These are phyloP conservation scores for Periconia sp. DNA, from an alignment of 2,329 filamentous ascomycete species.

Conservation along the genomic window DNA sequence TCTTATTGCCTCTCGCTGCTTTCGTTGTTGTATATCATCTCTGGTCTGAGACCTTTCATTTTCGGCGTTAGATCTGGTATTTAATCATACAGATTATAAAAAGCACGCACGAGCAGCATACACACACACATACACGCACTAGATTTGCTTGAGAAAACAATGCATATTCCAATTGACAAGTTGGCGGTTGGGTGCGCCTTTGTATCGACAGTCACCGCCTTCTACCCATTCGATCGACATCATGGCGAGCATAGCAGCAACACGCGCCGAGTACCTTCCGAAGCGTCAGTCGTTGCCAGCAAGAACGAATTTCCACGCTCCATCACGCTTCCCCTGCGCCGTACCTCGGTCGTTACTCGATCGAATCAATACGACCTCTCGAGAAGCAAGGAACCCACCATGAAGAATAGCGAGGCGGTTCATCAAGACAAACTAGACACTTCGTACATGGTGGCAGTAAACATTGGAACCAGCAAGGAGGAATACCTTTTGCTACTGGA, in stretches of 20 bases:
- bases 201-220: constrained; percentile 30
- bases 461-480: constrained; percentile 53
- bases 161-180: constrained; percentile 25
- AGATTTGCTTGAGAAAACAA: constrained; percentile 13
- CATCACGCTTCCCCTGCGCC: constrained; percentile 32
- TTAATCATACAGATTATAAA: neutral
- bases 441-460: constrained; percentile 56
- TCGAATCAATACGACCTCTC: constrained; percentile 53
- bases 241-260: constrained; percentile 14
- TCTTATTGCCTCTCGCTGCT: neutral
- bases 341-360: constrained; percentile 40
- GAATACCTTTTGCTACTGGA: constrained; percentile 58
- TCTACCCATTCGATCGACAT: constrained; percentile 36
- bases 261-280: neutral
- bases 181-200: constrained; percentile 29
- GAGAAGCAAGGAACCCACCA: constrained; percentile 27
- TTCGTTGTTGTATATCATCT: neutral
- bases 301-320: neutral
- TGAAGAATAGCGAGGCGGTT: constrained; percentile 52
- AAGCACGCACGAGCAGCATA: neutral
- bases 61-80: neutral
- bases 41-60: neutral
- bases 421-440: constrained; percentile 57
- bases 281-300: neutral
- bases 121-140: neutral